phyloP scores from a whole-genome alignment of 2,329 filamentous ascomycete species.

The Fusarium nelsonii region DNA sequence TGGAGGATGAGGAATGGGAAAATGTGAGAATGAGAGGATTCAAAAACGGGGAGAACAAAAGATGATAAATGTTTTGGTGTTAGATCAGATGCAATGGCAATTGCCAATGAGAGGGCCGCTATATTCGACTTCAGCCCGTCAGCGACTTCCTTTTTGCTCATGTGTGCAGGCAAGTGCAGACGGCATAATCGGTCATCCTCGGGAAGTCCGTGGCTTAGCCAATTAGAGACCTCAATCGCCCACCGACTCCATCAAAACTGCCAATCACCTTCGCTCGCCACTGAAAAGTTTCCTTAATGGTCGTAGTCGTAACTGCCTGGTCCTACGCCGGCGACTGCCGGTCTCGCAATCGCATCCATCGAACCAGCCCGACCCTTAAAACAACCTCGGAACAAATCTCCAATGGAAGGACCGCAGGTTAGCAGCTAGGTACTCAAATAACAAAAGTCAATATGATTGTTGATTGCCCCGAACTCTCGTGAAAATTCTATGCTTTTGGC shows the following conservation, averaged over 20 bases:
- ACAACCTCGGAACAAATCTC: slow-evolving; percentile 16
- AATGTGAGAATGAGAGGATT: not conserved
- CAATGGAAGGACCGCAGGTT: not conserved
- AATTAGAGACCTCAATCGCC: slow-evolving; percentile 9
- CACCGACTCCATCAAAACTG: not conserved
- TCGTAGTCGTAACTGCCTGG: slow-evolving; percentile 12
- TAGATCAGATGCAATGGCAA: slow-evolving; percentile 23
- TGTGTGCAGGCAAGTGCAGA: slow-evolving; percentile 10
- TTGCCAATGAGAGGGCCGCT: slow-evolving; percentile 45
- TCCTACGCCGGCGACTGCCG: slow-evolving; percentile 31
- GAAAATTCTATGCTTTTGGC: not conserved
- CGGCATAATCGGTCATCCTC: slow-evolving; percentile 45
- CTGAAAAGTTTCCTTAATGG: slow-evolving; percentile 23
- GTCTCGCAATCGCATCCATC: slow-evolving; percentile 21
- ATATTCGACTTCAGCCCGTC: slow-evolving; percentile 35
- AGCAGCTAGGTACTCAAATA: too few species aligned
- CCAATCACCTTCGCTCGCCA: slow-evolving; percentile 34
- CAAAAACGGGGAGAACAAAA: slow-evolving; percentile 6
- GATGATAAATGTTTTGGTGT: slow-evolving; percentile 18
- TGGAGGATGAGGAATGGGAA: slow-evolving; percentile 2
- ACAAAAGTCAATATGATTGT: not conserved
- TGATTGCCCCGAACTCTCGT: not conserved
- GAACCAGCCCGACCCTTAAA: slow-evolving; percentile 13
- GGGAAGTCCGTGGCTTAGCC: slow-evolving; percentile 31
- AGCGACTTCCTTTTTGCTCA: slow-evolving; percentile 28